A percentile compares a stretch with the other conserved stretches of the same genome.
These are phyloP conservation scores for Phoenix dactylifera DNA, from an alignment of 176 grass and related monocot species.

Conservation along the genomic window DNA sequence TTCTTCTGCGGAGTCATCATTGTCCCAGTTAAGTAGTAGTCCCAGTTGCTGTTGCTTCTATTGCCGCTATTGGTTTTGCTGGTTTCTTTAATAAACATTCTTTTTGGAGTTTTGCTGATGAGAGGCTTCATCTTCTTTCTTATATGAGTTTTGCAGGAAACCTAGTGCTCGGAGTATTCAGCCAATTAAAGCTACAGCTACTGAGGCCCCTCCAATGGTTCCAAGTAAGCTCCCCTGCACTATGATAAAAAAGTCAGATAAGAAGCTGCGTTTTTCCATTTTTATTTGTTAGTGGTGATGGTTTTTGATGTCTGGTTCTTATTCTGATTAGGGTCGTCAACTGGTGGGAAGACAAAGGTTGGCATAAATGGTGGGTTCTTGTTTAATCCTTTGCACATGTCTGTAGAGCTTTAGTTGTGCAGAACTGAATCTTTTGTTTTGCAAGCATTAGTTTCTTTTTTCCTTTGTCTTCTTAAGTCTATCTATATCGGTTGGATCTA, in stretches of 20 bases:
- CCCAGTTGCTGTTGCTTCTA: not conserved
- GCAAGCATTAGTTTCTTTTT: not conserved
- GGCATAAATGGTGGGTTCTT: constrained; percentile 82
- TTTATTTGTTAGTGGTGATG: constrained; percentile 1
- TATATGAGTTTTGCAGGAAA: constrained; percentile 15
- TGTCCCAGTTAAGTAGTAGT: constrained; percentile 32
- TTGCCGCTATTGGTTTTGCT: not conserved
- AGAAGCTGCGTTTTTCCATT: not conserved
- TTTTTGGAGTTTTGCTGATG: constrained; percentile 2
- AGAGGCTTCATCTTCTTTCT: not conserved
- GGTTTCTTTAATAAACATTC: not conserved
- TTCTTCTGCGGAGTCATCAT: not conserved
- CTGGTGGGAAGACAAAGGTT: constrained; percentile 64
- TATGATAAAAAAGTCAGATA: not conserved
- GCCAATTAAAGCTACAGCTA: constrained; percentile 57
- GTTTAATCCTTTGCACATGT: no score
- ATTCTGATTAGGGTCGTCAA: constrained; percentile 44
- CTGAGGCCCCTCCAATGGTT: constrained; percentile 33
- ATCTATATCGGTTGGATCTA: no score
- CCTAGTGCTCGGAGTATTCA: constrained; percentile 44
- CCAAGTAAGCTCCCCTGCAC: constrained; percentile 33
- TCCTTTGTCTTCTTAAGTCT: no score
- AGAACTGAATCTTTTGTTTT: not conserved
- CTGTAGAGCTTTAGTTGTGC: not conserved
- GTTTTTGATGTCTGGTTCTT: not conserved